Percentiles rank a stretch among this genome's conserved stretches.
Conservation (phyloP, 208 protist species). For the Jaenimonas drosophilae region DNA sequence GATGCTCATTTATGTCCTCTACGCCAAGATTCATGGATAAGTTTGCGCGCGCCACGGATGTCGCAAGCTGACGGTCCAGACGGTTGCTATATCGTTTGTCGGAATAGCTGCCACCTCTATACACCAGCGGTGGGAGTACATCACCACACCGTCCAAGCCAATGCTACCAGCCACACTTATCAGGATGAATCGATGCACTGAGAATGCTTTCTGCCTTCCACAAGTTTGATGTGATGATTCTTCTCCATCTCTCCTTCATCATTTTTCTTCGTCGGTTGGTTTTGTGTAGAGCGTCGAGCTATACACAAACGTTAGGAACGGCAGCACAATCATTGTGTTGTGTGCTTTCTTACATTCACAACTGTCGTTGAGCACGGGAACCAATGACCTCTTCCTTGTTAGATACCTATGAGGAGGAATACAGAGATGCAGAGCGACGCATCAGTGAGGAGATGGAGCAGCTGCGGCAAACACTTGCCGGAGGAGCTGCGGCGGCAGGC, state of each 20-base stretch:
- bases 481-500: slow-evolving; percentile 13
- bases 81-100: too few species aligned
- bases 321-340: too few species aligned
- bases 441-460: slow-evolving; percentile 28
- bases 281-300: not conserved
- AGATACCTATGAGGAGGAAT: slow-evolving; percentile 71
- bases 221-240: too few species aligned
- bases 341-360: slow-evolving; percentile 2
- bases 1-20: slow-evolving; percentile 28
- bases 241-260: too few species aligned
- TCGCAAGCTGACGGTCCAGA: too few species aligned
- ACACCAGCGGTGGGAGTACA: too few species aligned
- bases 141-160: too few species aligned
- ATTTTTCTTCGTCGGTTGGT: slow-evolving; percentile 1
- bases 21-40: slow-evolving; percentile 13
- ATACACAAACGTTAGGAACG: too few species aligned
- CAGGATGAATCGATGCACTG: too few species aligned
- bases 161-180: too few species aligned
- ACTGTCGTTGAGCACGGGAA: not conserved
- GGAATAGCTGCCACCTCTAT: too few species aligned
- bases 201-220: not conserved
- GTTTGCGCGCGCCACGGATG: too few species aligned
- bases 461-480: slow-evolving; percentile 25
- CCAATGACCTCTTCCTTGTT: slow-evolving; percentile 38
- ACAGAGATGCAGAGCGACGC: slow-evolving; percentile 29